phyloP scores from a whole-genome alignment of 2,329 filamentous ascomycete genomes.

The Alternaria rosae region DNA sequence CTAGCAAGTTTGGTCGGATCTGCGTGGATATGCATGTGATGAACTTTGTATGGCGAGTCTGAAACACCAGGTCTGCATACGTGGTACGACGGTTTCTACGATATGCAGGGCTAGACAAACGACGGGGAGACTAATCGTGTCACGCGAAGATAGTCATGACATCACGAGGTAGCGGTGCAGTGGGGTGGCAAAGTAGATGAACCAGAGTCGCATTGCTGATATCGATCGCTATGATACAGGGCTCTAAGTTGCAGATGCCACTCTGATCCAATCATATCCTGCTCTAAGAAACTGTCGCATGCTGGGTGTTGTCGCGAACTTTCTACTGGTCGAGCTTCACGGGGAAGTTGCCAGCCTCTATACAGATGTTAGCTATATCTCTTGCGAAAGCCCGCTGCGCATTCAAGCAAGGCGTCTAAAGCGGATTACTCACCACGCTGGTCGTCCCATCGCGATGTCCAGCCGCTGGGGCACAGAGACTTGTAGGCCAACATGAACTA shows the following conservation, averaged over 20 bases:
- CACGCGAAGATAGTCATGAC: conserved; percentile 1
- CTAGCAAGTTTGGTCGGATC: background rate
- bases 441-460: conserved; percentile 95
- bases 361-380: conserved; percentile 9
- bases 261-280: conserved; percentile 30
- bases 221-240: conserved; percentile 41
- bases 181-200: conserved; percentile 12
- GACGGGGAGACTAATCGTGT: background rate
- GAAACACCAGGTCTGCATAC: background rate
- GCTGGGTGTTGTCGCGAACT: conserved; percentile 19
- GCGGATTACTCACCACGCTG: conserved; percentile 77
- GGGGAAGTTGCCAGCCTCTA: conserved; percentile 47
- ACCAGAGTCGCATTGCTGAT: conserved; percentile 39
- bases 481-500: conserved; percentile 97
- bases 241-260: conserved; percentile 31
- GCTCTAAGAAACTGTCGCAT: conserved; percentile 27
- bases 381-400: background rate
- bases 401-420: background rate
- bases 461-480: conserved; percentile 94
- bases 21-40: background rate
- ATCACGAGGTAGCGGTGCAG: conserved; percentile 2
- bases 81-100: background rate
- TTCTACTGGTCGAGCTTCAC: conserved; percentile 49
- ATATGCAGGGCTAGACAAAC: background rate
- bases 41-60: background rate